Percentiles rank a stretch among this genome's conserved stretches.
These are phyloP conservation scores for Suhomyces emberorum DNA, from an alignment of 805 yeast genomes.

Conservation along the genomic window DNA sequence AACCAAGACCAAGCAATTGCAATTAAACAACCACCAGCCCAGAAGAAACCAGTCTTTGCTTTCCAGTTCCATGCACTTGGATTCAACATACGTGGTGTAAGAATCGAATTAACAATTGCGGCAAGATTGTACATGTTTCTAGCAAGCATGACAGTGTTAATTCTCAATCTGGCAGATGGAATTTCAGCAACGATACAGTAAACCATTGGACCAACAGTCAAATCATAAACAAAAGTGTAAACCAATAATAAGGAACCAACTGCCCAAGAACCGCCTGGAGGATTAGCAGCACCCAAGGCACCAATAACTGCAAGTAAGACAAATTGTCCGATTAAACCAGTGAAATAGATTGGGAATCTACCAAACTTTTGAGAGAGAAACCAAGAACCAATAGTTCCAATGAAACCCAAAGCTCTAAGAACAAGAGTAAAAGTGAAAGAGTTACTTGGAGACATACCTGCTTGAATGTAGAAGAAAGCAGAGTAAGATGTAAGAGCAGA, in stretches of 20 bases:
- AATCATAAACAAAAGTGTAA: conserved; percentile 45
- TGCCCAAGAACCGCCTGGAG: conserved; percentile 36
- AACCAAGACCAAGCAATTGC: conserved; percentile 43
- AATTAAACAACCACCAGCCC: conserved; percentile 32
- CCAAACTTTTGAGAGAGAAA: conserved; percentile 38
- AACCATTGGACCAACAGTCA: conserved; percentile 38
- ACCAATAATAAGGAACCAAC: conserved; percentile 46
- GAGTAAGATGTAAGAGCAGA: conserved; percentile 47
- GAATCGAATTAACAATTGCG: conserved; percentile 29
- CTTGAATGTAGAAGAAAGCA: conserved; percentile 49
- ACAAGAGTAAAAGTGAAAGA: conserved; percentile 48
- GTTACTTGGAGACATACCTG: conserved; percentile 42
- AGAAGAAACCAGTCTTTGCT: conserved; percentile 44
- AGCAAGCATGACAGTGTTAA: conserved; percentile 36
- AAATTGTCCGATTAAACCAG: conserved; percentile 34
- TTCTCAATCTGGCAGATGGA: conserved; percentile 34
- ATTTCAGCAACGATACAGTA: conserved; percentile 40
- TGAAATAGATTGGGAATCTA: conserved; percentile 36
- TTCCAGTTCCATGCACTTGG: conserved; percentile 46
- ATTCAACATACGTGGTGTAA: conserved; percentile 42
- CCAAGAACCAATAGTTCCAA: conserved; percentile 47
- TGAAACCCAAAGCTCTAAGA: conserved; percentile 42
- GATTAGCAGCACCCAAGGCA: conserved; percentile 28
- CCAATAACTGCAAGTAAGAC: conserved; percentile 43
- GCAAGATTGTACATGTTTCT: conserved; percentile 38